A percentile compares a stretch with the other conserved stretches of the same genome.
These are phyloP conservation scores for Kodamaea hsintzibuensis DNA, from an alignment of 805 yeast species.

Conservation along the genomic window DNA sequence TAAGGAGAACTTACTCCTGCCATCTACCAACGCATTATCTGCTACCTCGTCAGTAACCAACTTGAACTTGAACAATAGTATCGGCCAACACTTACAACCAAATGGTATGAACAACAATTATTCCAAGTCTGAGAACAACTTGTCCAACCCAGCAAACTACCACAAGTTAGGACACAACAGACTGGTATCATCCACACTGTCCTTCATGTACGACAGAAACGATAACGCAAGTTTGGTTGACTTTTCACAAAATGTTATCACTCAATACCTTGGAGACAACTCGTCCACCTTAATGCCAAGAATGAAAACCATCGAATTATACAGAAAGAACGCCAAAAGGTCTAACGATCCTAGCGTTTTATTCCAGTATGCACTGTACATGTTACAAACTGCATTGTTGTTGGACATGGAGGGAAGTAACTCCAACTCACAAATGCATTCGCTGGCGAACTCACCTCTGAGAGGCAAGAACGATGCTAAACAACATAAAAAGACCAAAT, in stretches of 20 bases:
- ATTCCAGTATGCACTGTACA: conserved; percentile 88
- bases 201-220: conserved; percentile 33
- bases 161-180: conserved; percentile 29
- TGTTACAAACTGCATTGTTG: conserved; percentile 79
- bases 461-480: conserved; percentile 12
- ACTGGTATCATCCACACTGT: conserved; percentile 39
- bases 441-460: conserved; percentile 13
- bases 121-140: conserved; percentile 31
- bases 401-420: conserved; percentile 37
- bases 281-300: conserved; percentile 63
- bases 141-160: conserved; percentile 17
- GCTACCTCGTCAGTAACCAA: conserved; percentile 39
- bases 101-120: background rate
- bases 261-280: conserved; percentile 53
- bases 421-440: conserved; percentile 2
- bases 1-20: conserved; percentile 17
- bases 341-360: conserved; percentile 84
- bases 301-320: conserved; percentile 81
- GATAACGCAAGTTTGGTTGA: conserved; percentile 45
- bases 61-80: conserved; percentile 21
- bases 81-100: background rate
- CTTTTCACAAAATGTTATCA: conserved; percentile 52
- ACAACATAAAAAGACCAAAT: conserved; percentile 23
- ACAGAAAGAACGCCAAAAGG: conserved; percentile 80
- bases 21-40: conserved; percentile 31